Conservation (phyloP, 768 basidiomycete genomes). For the Tremella mesenterica region DNA sequence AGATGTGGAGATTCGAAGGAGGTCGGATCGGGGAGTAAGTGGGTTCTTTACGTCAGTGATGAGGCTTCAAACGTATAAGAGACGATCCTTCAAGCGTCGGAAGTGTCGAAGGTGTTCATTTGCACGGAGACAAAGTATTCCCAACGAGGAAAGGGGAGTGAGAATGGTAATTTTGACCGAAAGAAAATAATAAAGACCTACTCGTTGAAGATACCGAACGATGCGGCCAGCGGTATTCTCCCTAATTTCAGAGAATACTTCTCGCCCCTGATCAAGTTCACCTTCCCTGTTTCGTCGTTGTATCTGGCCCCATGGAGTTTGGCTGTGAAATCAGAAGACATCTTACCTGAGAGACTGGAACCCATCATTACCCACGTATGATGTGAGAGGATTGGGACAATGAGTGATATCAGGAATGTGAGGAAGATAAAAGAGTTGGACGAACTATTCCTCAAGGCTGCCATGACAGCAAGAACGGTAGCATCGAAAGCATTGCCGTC, state of each 20-base stretch:
- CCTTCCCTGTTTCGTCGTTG: conserved; percentile 58
- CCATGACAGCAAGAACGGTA: conserved; percentile 72
- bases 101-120: too few species aligned
- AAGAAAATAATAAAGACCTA: conserved; percentile 45
- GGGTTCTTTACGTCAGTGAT: conserved; percentile 47
- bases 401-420: background rate
- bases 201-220: conserved; percentile 76
- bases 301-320: conserved; percentile 62
- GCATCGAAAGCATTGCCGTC: conserved; percentile 95
- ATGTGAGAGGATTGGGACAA: background rate
- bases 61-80: background rate
- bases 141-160: too few species aligned
- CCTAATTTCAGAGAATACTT: conserved; percentile 26
- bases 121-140: too few species aligned
- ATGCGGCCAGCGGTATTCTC: conserved; percentile 49
- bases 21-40: conserved; percentile 63
- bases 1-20: conserved; percentile 84
- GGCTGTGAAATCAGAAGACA: conserved; percentile 47
- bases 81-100: too few species aligned
- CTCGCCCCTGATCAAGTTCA: conserved; percentile 52
- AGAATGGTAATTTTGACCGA: background rate
- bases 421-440: conserved; percentile 9
- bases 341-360: background rate
- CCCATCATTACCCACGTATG: background rate
- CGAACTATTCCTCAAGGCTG: conserved; percentile 77